Conservation (phyloP, 441 rosid species). For the Populus trichocarpa region DNA sequence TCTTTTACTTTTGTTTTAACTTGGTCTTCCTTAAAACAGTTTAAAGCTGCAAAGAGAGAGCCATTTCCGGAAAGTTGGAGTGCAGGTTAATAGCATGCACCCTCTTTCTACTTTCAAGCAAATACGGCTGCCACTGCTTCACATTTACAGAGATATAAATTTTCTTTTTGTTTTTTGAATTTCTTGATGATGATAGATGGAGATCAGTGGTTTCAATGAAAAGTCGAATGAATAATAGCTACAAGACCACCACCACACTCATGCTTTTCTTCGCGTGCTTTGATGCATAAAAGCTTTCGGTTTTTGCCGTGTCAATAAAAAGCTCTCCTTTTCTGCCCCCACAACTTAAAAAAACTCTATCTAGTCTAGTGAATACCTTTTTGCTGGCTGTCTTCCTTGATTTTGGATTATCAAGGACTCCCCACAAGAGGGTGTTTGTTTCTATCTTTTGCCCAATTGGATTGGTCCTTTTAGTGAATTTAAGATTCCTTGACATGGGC, state of each 20-base stretch:
- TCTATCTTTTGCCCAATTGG: conserved; percentile 28
- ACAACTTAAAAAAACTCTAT: conserved; percentile 36
- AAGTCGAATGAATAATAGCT: conserved; percentile 28
- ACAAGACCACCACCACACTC: background rate
- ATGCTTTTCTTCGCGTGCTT: conserved; percentile 53
- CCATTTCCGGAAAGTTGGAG: conserved; percentile 60
- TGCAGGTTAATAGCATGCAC: conserved; percentile 74
- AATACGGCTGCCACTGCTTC: conserved; percentile 12
- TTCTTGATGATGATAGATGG: conserved; percentile 31
- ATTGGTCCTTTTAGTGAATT: conserved; percentile 25
- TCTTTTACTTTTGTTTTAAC: background rate
- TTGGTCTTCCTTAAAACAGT: conserved; percentile 24
- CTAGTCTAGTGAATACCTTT: conserved; percentile 23
- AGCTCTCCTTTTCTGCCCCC: conserved; percentile 29
- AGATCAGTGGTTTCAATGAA: conserved; percentile 41
- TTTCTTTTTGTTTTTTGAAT: conserved; percentile 7
- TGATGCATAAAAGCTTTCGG: conserved; percentile 34
- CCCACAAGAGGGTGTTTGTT: background rate
- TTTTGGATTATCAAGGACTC: background rate
- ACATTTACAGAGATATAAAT: conserved; percentile 3
- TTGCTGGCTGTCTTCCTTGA: conserved; percentile 54
- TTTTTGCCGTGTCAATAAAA: conserved; percentile 11
- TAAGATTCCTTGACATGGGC: conserved; percentile 33
- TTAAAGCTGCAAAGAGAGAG: conserved; percentile 90
- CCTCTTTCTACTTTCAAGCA: conserved; percentile 54